phyloP scores from a whole-genome alignment of 768 basidiomycete species.

The Termitomyces sp. region DNA sequence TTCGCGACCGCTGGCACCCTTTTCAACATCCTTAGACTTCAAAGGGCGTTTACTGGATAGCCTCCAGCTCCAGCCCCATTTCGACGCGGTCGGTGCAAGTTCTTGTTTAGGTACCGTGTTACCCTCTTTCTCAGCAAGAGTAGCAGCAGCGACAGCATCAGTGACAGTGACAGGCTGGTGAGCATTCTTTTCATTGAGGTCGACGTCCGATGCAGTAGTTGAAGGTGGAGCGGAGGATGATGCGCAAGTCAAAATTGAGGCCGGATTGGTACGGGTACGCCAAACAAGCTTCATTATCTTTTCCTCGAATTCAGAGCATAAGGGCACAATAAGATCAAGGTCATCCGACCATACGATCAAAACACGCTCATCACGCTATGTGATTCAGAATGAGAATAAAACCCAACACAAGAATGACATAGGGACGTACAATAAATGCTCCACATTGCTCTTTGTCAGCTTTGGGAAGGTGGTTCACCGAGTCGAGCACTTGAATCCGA shows the following conservation, averaged over 20 bases:
- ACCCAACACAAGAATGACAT: neutral
- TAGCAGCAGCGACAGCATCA: slow-evolving; percentile 26
- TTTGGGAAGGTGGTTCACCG: slow-evolving; percentile 56
- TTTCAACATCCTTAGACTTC: slow-evolving; percentile 42
- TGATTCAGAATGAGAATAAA: slow-evolving; percentile 6
- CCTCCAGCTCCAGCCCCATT: slow-evolving; percentile 49
- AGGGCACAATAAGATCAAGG: slow-evolving; percentile 71
- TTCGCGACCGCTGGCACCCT: slow-evolving; percentile 28
- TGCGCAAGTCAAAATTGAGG: slow-evolving; percentile 33
- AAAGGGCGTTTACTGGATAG: slow-evolving; percentile 31
- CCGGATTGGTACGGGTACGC: slow-evolving; percentile 34
- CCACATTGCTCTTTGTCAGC: slow-evolving; percentile 91
- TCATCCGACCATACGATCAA: slow-evolving; percentile 83
- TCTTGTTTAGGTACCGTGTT: slow-evolving; percentile 12
- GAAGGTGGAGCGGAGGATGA: slow-evolving; percentile 38
- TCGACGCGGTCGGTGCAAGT: slow-evolving; percentile 20
- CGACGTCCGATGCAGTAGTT: slow-evolving; percentile 44
- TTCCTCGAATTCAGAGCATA: slow-evolving; percentile 68
- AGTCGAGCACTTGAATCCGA: slow-evolving; percentile 81
- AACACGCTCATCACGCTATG: slow-evolving; percentile 75
- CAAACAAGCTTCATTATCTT: slow-evolving; percentile 56
- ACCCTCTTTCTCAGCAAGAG: slow-evolving; percentile 25
- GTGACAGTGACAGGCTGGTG: slow-evolving; percentile 20
- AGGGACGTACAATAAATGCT: slow-evolving; percentile 67
- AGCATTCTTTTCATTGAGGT: slow-evolving; percentile 45